Conservation (phyloP, 2,329 filamentous ascomycete species). For the Ilyonectria robusta region DNA sequence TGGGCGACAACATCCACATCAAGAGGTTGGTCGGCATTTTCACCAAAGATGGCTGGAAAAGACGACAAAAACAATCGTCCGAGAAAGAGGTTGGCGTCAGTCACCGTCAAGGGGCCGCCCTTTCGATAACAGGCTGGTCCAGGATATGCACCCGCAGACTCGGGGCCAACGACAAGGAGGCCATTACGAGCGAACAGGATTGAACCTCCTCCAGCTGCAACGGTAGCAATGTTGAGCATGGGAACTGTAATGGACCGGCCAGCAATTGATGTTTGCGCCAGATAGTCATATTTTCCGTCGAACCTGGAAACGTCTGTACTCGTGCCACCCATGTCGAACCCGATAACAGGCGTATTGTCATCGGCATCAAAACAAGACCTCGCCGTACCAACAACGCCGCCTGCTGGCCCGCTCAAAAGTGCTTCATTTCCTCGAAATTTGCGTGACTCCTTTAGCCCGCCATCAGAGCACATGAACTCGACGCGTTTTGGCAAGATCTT, state of each 20-base stretch:
- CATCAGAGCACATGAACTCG: conserved; percentile 77
- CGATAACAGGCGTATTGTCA: conserved; percentile 74
- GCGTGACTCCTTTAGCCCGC: conserved; percentile 63
- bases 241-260: conserved; percentile 79
- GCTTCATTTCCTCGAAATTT: conserved; percentile 75
- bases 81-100: conserved; percentile 79
- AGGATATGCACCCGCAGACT: conserved; percentile 79
- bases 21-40: conserved; percentile 71
- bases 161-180: conserved; percentile 78
- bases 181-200: conserved; percentile 78
- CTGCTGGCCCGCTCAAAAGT: conserved; percentile 77
- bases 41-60: conserved; percentile 81
- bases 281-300: conserved; percentile 78
- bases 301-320: conserved; percentile 80
- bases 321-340: conserved; percentile 69
- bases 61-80: conserved; percentile 70
- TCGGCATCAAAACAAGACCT: conserved; percentile 76
- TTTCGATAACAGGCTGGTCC: conserved; percentile 81
- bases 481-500: conserved; percentile 69
- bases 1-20: conserved; percentile 54
- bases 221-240: conserved; percentile 81
- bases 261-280: conserved; percentile 79
- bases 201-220: conserved; percentile 65
- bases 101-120: conserved; percentile 78
- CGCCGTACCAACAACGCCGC: conserved; percentile 80